Conservation (phyloP, 2,329 filamentous ascomycete genomes). For the Eurotiales sp. region DNA sequence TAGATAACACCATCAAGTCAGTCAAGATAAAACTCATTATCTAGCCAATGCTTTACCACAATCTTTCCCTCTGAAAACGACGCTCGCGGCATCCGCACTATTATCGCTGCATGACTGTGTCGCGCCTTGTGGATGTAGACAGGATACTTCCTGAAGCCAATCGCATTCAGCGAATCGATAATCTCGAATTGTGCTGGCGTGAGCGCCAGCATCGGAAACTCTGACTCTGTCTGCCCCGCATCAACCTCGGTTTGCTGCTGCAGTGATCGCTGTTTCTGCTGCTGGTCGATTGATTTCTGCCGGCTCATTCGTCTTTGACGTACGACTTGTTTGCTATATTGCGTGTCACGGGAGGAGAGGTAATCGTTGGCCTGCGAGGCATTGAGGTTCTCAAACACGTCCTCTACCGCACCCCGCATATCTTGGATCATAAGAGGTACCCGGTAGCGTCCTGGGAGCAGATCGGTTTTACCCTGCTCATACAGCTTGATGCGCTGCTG, state of each 20-base stretch:
- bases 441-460: slow-evolving; percentile 67
- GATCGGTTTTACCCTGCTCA: slow-evolving; percentile 64
- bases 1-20: not conserved
- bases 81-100: slow-evolving; percentile 66
- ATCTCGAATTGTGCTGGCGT: slow-evolving; percentile 79
- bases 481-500: slow-evolving; percentile 71
- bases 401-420: slow-evolving; percentile 71
- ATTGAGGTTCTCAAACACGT: slow-evolving; percentile 70
- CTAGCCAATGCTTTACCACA: slow-evolving; percentile 77
- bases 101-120: slow-evolving; percentile 89
- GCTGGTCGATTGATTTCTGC: slow-evolving; percentile 17
- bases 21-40: slow-evolving; percentile 61
- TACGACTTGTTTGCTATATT: slow-evolving; percentile 31
- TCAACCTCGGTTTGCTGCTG: slow-evolving; percentile 21
- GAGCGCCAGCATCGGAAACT: slow-evolving; percentile 70
- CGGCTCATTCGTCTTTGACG: slow-evolving; percentile 11
- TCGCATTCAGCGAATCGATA: slow-evolving; percentile 68
- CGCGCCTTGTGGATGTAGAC: slow-evolving; percentile 57
- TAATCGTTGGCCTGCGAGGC: slow-evolving; percentile 68
- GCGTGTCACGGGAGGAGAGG: slow-evolving; percentile 55
- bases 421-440: slow-evolving; percentile 73
- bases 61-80: slow-evolving; percentile 72
- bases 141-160: slow-evolving; percentile 57
- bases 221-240: slow-evolving; percentile 24
- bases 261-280: slow-evolving; percentile 11